phyloP scores from a whole-genome alignment of 495 filamentous ascomycete genomes.

The Penicillium cinerascens region DNA sequence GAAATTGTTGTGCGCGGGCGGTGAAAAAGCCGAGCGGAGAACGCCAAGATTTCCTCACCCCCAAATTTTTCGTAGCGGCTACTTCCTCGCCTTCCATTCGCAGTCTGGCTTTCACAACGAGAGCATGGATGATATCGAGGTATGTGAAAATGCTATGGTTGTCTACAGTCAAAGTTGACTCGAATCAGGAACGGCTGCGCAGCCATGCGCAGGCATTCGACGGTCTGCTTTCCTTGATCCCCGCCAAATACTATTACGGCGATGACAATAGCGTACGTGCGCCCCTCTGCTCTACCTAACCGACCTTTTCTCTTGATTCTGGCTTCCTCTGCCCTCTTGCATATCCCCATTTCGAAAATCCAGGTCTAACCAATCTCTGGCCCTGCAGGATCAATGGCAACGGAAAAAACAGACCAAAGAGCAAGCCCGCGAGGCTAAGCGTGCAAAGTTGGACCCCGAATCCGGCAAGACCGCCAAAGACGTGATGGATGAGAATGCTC shows the following conservation, averaged over 20 bases:
- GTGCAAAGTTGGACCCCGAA: constrained; percentile 83
- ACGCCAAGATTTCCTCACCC: constrained; percentile 43
- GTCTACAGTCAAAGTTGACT: constrained; percentile 8
- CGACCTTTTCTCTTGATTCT: constrained; percentile 2
- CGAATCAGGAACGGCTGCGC: constrained; percentile 68
- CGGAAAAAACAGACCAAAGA: constrained; percentile 86
- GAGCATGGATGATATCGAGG: constrained; percentile 47
- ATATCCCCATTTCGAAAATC: constrained; percentile 5
- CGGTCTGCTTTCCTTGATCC: constrained; percentile 86
- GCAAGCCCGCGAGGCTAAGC: constrained; percentile 68
- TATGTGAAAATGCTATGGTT: constrained; percentile 22
- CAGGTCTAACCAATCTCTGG: constrained; percentile 36
- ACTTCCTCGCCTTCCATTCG: constrained; percentile 3
- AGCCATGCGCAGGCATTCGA: constrained; percentile 86
- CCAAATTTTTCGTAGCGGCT: constrained; percentile 37
- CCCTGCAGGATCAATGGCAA: constrained; percentile 74
- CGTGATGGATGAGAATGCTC: constrained; percentile 74
- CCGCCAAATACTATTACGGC: constrained; percentile 87
- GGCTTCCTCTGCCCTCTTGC: not conserved
- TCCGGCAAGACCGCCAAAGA: constrained; percentile 77
- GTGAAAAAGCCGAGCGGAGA: constrained; percentile 40
- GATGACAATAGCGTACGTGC: constrained; percentile 77
- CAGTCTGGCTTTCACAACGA: constrained; percentile 1
- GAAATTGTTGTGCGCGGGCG: constrained; percentile 25
- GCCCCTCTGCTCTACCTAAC: constrained; percentile 3